Base-by-base conservation (phyloP, 306 rosid genomes). In the Inga leiocalycina region DNA sequence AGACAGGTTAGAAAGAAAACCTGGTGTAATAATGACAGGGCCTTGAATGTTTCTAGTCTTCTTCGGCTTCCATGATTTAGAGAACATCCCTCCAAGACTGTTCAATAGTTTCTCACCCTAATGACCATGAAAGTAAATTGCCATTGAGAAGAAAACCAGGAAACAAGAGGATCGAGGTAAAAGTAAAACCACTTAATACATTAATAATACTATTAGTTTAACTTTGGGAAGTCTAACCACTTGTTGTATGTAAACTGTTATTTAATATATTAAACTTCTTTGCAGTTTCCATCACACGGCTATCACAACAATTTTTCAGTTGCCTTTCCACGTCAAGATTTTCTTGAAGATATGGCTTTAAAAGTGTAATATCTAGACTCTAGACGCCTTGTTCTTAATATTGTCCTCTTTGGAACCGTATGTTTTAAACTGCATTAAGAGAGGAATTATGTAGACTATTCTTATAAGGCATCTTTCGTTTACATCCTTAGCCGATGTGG, bases 71-170 rank as follows among this genome's bases (percentile, higher is more conserved):
- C 71, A 65, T 65, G 71, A 13, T 43, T 32, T 65, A 13, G 71
- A 65, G 71, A 65, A 65, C 43, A 65, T 30, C 6, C 71, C 71
- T 4, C 71, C 71, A 30, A 65, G 71, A 32, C 71, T 65, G 71
- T 32, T 65, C n/a, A 65, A 32, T 2, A 65, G 71, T 15, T 65
- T 65, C 10, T 65, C 71, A 65, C 71, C 44, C 71, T 65, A 34
- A 65, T 65, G 20, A 32, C 43, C 71, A 30, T 34, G 15, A 32
- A 65, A 1, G 43, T 32, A 32, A 32, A 14, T 32, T 65, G 10
- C 4, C 6, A 65, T 32, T 65, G 9, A 65, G 71, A 65, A 32
- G 0, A 65, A 64, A 27, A 12, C 69, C 39, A 30, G 41, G 19
- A 64, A 30, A 64, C 10, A 64, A 12, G 30, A 64, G 19, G 41